Evolutionary conservation across 2,329 filamentous ascomycete genomes (phyloP), one percentile per base, ranked within the genome.

Genomic region (Rutstroemia sp.): DNA sequence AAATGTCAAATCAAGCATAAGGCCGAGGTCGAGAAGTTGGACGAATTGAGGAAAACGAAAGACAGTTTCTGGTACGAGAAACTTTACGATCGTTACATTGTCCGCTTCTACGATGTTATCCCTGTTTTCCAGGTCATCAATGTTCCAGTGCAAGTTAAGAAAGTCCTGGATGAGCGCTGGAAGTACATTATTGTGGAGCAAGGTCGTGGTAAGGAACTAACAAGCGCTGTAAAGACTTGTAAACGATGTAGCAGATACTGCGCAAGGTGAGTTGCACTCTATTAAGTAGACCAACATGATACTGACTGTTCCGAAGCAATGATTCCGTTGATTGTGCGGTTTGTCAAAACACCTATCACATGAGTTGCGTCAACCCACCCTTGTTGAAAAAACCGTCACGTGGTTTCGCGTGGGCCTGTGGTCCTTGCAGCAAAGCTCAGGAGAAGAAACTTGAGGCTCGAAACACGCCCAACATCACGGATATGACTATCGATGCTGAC

Each of bases 11-110:
- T 99, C 71, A 80, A 82, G 71, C 94, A 99, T 76, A 85, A 89
- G 65, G 88, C 85, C 61, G 91, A 97, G 70, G 92, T 97, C 59
- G 74, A 82, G 38, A 86, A 88, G 68, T 75, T 96, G 63, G 89
- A 95, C 57, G 82, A 86, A 52, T 96, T 92, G 70, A 88, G 92
- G 69, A 92, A 88, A 71, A 82, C 78, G 25, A 87, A 87, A 65
- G 89, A 99, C 73, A 85, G 81, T 64, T 99, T 99, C 71, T 99
- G 92, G 88, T 99, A 89, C 71, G 92, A 96, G 68, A 95, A 96
- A 70, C 83, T 97, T 65, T 97, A 95, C 72, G 94, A 99, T 74
- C 88, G 94, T 58, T 99, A 97, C 75, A 97, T 99, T 62, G 91
- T 96, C 70, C 92, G 95, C 61, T 92, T 92, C 73, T 97, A 97